Percentiles rank a stretch among this genome's conserved stretches.
Evolutionary conservation across 2,329 filamentous ascomycete genomes (phyloP).

Genomic region (Hypoxylon sp.): DNA sequence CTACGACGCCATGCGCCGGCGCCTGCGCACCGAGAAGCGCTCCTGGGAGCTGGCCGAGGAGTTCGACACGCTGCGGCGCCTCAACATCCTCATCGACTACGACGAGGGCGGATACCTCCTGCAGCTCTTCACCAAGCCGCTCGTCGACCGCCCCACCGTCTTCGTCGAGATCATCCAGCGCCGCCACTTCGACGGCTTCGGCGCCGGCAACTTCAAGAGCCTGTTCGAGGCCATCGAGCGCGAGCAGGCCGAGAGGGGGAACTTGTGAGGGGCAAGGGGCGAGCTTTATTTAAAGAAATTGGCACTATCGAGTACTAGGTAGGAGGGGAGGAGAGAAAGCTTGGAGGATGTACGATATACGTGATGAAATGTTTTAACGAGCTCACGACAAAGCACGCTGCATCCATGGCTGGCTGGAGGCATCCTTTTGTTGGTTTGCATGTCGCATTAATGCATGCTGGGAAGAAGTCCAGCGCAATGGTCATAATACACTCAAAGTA

Average conservation of each 20-base stretch:
- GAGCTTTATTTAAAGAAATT: neutral
- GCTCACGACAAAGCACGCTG: slow-evolving; percentile 17
- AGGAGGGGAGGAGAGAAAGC: neutral
- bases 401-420: neutral
- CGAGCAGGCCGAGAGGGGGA: slow-evolving; percentile 88
- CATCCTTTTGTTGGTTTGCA: neutral
- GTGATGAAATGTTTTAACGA: slow-evolving; percentile 27
- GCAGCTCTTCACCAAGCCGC: slow-evolving; percentile 83
- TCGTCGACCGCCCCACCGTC: slow-evolving; percentile 94
- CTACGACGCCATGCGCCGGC: slow-evolving; percentile 80
- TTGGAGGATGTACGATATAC: slow-evolving; percentile 5
- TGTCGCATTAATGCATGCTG: neutral
- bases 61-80: slow-evolving; percentile 77
- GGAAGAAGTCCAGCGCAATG: neutral
- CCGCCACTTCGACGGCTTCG: slow-evolving; percentile 90
- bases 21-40: slow-evolving; percentile 74
- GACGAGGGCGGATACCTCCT: slow-evolving; percentile 90
- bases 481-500: neutral
- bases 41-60: slow-evolving; percentile 80
- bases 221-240: slow-evolving; percentile 95
- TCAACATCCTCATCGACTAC: slow-evolving; percentile 95
- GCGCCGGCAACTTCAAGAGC: slow-evolving; percentile 95
- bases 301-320: neutral
- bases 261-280: slow-evolving; percentile 63
- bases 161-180: slow-evolving; percentile 97